Evolutionary conservation across 2,329 filamentous ascomycete genomes (phyloP).

Genomic region (Lachnellula suecica): DNA sequence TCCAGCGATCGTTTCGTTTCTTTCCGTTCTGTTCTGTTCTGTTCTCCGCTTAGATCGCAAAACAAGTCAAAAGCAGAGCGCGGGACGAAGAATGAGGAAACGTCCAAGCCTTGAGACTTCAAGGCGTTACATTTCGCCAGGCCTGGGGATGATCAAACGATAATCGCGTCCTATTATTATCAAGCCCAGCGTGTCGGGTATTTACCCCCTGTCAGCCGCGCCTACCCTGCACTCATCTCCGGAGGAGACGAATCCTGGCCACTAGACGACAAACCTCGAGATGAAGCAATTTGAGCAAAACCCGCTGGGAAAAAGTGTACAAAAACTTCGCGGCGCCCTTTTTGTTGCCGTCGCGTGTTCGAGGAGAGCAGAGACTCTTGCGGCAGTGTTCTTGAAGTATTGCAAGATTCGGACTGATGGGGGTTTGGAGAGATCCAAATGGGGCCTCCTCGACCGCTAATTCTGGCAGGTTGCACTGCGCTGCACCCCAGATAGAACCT

Average conservation of each 20-base stretch:
- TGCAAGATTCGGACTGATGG: background rate
- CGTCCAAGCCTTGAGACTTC: no score
- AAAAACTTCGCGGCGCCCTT: no score
- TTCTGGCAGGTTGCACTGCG: background rate
- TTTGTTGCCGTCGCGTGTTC: no score
- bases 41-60: no score
- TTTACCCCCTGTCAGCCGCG: background rate
- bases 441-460: background rate
- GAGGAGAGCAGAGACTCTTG: no score
- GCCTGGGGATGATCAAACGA: background rate
- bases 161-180: background rate
- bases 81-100: no score
- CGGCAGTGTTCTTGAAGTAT: background rate
- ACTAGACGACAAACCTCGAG: background rate
- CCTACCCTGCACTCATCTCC: constrained; percentile 13
- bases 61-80: no score
- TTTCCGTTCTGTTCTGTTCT: no score
- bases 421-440: background rate
- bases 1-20: no score
- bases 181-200: background rate
- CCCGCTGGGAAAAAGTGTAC: background rate
- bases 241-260: constrained; percentile 6
- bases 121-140: no score
- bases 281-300: constrained; percentile 3
- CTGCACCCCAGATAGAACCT: background rate